These are phyloP conservation scores for Filobasidium floriforme DNA, from an alignment of 768 basidiomycete species.

Conservation along the genomic window DNA sequence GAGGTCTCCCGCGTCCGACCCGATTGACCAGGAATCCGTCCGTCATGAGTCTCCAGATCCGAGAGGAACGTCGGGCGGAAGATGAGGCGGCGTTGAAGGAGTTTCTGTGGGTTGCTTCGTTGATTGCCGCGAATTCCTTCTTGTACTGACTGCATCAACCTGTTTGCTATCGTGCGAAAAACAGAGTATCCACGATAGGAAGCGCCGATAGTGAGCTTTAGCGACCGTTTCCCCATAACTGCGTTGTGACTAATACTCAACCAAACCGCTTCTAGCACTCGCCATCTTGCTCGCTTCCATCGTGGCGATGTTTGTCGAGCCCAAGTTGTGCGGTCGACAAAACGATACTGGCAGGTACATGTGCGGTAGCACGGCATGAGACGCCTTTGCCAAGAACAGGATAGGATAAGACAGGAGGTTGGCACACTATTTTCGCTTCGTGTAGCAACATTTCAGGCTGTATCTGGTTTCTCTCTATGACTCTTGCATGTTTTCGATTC, in stretches of 20 bases:
- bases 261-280: conserved; percentile 2
- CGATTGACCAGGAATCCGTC: conserved; percentile 19
- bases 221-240: too few relatives aligned
- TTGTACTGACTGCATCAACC: not conserved
- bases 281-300: conserved; percentile 17
- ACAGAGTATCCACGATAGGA: conserved; percentile 18
- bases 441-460: conserved; percentile 1
- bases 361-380: too few relatives aligned
- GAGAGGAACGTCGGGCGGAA: conserved; percentile 17
- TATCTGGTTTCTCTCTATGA: not conserved
- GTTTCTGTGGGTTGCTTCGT: conserved; percentile 10
- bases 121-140: too few relatives aligned
- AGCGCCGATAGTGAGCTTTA: conserved; percentile 13
- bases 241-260: too few relatives aligned
- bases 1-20: conserved; percentile 8
- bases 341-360: conserved; percentile 12
- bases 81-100: conserved; percentile 17
- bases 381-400: not conserved
- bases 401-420: too few relatives aligned
- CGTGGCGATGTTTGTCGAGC: conserved; percentile 18
- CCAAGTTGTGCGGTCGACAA: conserved; percentile 12
- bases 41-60: conserved; percentile 12
- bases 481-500: not conserved
- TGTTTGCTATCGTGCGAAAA: too few relatives aligned
- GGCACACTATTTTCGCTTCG: not conserved